Evolutionary conservation across 2,329 filamentous ascomycete species (phyloP), one percentile per base, ranked within the genome.

Genomic region (Aphanoascus verrucosus): DNA sequence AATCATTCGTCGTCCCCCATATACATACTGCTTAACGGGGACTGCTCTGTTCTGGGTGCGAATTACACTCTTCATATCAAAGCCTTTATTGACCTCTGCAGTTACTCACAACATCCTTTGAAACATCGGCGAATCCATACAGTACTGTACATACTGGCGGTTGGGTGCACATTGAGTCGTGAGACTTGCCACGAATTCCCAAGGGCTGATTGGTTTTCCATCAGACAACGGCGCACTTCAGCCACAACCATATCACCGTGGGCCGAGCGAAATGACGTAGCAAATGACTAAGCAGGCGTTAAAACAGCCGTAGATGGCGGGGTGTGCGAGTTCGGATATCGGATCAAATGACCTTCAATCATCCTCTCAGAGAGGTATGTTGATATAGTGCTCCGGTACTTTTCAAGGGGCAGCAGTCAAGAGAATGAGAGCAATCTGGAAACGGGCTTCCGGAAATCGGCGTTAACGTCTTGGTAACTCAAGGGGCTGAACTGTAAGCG

Each of bases 401-500:
- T 28, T 3, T 28, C 3, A 28, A 28, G 3, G 23, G n/a, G n/a
- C n/a, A 12, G 35, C 9, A 12, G 35, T 37, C 35, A 37, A 12
- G 3, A 37, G n/a, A 12, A 12, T 11, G 35, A 37, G 11, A 37
- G 35, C 35, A 37, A 37, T 3, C 3, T 37, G 35, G 9, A 37
- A 19, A 19, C 34, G 14, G 23, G 28, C 28, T 12, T 44, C 41
- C 40, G 31, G 41, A 23, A 23, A 32, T 35, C 38, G 38, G 49
- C 35, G 28, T 37, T 35, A 43, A 37, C 15, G 40, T 28, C 31
- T 44, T 51, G 49, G 49, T 51, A 51, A 51, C 50, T 52, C 50
- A 52, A 52, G 50, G 50, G 50, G 50, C 46, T 23, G 40, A 52
- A 52, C 50, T 52, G 41, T 52, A 46, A 52, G 46, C 42, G 50